Conservation (phyloP, 1,284 basidiomycete genomes). For the Cutaneotrichosporon dermatis region DNA sequence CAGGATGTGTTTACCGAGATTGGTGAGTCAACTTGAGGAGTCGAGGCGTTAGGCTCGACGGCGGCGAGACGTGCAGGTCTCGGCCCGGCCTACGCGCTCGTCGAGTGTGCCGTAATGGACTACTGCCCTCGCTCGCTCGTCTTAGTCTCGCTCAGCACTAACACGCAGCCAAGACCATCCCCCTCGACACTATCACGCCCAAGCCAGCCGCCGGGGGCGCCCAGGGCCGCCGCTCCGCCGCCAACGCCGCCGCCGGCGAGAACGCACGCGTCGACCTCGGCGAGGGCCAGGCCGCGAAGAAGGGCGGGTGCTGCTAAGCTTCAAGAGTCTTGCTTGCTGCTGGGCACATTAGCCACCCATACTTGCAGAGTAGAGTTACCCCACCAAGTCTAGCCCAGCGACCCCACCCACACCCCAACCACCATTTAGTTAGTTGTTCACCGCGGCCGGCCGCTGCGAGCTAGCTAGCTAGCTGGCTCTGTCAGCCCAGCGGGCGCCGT, state of each 20-base stretch:
- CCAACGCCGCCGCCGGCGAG: conserved; percentile 54
- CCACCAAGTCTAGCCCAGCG: no score
- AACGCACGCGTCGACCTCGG: conserved; percentile 69
- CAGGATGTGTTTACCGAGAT: conserved; percentile 98
- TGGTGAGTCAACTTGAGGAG: conserved; percentile 56
- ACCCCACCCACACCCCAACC: no score
- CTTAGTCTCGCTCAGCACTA: neutral
- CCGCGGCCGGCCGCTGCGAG: neutral
- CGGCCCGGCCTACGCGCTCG: no score
- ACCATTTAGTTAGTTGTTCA: neutral
- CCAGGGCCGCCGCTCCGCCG: conserved; percentile 55
- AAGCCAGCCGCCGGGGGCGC: conserved; percentile 56
- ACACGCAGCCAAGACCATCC: conserved; percentile 82
- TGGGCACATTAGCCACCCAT: no score
- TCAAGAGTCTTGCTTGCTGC: neutral
- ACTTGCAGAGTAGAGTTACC: neutral
- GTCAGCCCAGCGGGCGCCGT: neutral
- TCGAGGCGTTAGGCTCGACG: no score
- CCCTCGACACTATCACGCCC: conserved; percentile 86
- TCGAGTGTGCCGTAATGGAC: no score
- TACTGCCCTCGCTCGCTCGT: neutral
- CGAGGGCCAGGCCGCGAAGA: conserved; percentile 53
- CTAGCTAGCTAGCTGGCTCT: neutral
- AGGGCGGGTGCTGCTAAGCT: conserved; percentile 43
- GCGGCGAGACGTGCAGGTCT: no score